Percentiles rank a stretch among this genome's conserved stretches.
phyloP scores from a whole-genome alignment of 805 yeast genomes.

The Candida mattraensis region DNA sequence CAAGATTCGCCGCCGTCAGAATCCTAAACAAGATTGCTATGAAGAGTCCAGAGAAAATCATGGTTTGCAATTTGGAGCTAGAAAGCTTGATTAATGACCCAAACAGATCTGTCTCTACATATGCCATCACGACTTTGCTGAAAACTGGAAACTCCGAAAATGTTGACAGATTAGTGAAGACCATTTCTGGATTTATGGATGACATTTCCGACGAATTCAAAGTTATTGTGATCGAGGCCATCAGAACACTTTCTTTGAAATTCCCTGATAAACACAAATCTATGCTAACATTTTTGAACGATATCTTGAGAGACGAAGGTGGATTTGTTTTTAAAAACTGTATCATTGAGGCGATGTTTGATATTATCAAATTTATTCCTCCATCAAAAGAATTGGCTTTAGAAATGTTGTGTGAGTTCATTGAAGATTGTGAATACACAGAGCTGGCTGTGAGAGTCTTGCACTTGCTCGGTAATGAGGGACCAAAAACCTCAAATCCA shows the following conservation, averaged over 20 bases:
- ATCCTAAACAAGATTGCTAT: conserved; percentile 82
- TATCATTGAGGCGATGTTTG: conserved; percentile 90
- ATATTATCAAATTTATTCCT: conserved; percentile 84
- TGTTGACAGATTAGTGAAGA: conserved; percentile 85
- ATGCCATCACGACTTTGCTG: conserved; percentile 92
- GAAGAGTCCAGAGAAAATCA: conserved; percentile 74
- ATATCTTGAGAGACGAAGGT: conserved; percentile 87
- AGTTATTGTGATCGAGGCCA: conserved; percentile 91
- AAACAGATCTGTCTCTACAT: conserved; percentile 90
- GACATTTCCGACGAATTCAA: conserved; percentile 96
- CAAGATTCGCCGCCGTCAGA: conserved; percentile 92
- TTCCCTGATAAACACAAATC: conserved; percentile 89
- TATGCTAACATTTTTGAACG: conserved; percentile 79
- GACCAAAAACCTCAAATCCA: conserved; percentile 84
- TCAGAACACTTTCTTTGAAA: conserved; percentile 85
- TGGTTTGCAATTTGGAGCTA: conserved; percentile 79
- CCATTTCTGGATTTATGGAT: conserved; percentile 83
- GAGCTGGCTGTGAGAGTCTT: conserved; percentile 91
- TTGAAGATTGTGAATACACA: conserved; percentile 96
- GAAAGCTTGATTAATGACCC: conserved; percentile 85
- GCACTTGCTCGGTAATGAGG: conserved; percentile 91
- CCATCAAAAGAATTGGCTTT: conserved; percentile 79
- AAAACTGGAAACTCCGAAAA: conserved; percentile 91
- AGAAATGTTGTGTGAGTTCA: conserved; percentile 90
- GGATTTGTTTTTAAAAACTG: conserved; percentile 81